phyloP scores from a whole-genome alignment of 2,329 filamentous ascomycete genomes.

The Colletotrichum cuscutae region DNA sequence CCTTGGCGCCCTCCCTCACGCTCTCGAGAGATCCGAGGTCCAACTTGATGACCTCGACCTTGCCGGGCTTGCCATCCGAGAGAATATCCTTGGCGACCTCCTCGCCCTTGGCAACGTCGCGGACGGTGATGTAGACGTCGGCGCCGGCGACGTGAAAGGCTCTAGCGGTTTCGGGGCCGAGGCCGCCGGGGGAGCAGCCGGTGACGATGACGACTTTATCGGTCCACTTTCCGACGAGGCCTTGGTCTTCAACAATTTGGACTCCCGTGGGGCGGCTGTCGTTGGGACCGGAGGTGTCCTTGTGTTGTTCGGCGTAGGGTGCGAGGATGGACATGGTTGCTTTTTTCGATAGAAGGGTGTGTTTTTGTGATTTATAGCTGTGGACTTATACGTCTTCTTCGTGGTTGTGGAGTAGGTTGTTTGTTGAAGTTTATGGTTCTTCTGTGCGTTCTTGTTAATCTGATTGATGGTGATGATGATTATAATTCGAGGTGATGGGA shows the following conservation, averaged over 20 bases:
- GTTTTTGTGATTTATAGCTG: neutral
- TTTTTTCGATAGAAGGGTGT: neutral
- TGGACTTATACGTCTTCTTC: neutral
- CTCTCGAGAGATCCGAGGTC: conserved; percentile 44
- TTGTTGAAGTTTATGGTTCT: neutral
- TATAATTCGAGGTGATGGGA: neutral
- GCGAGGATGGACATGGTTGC: neutral
- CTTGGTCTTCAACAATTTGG: conserved; percentile 34
- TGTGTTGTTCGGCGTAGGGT: conserved; percentile 28
- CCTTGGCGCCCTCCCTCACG: conserved; percentile 41
- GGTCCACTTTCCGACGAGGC: conserved; percentile 29
- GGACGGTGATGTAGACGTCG: conserved; percentile 30
- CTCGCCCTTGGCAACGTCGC: conserved; percentile 24
- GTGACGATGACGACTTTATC: conserved; percentile 41
- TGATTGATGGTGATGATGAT: neutral
- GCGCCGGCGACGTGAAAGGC: conserved; percentile 32
- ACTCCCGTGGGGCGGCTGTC: conserved; percentile 36
- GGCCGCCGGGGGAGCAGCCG: conserved; percentile 50
- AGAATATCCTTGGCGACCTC: conserved; percentile 28
- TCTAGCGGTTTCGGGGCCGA: conserved; percentile 54
- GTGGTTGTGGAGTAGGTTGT: neutral
- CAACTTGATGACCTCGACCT: conserved; percentile 46
- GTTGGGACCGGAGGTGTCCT: conserved; percentile 29
- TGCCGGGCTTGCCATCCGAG: conserved; percentile 32
- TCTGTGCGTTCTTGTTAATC: neutral